Conservation (phyloP, 768 basidiomycete genomes). For the Collybia sordida region DNA sequence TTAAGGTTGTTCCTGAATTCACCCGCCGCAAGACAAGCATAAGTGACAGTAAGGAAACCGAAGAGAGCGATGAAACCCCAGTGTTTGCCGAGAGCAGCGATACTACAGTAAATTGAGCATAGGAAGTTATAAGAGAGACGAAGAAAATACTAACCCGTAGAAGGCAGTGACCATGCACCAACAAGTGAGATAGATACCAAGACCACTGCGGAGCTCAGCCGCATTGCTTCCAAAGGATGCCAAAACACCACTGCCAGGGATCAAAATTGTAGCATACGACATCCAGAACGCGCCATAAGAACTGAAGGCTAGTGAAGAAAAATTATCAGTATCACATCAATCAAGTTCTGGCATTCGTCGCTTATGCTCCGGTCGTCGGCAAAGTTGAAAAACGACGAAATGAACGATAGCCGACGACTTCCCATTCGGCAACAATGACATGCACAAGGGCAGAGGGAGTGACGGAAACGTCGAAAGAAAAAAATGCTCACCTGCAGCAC, state of each 20-base stretch:
- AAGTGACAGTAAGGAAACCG: slow-evolving; percentile 36
- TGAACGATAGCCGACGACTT: neutral
- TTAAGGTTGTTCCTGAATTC: slow-evolving; percentile 25
- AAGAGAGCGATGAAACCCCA: slow-evolving; percentile 40
- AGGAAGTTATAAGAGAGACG: neutral
- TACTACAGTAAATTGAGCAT: slow-evolving; percentile 18
- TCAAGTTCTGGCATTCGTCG: neutral
- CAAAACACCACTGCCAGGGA: slow-evolving; percentile 65
- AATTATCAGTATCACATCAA: slow-evolving; percentile 1
- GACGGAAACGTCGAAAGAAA: neutral
- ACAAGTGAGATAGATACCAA: slow-evolving; percentile 72
- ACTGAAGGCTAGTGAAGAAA: slow-evolving; percentile 57
- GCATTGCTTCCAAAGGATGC: slow-evolving; percentile 43
- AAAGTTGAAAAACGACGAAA: neutral
- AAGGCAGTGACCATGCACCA: slow-evolving; percentile 77
- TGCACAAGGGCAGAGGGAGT: neutral
- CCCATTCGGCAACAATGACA: neutral
- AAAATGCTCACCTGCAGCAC: slow-evolving; percentile 62
- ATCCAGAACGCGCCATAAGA: slow-evolving; percentile 90
- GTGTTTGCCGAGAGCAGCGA: slow-evolving; percentile 38
- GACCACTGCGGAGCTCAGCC: slow-evolving; percentile 45
- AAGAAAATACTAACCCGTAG: slow-evolving; percentile 51
- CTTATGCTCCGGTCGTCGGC: neutral
- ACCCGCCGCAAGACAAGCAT: slow-evolving; percentile 40
- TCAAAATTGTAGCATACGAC: slow-evolving; percentile 72